Evolutionary conservation across 1,284 basidiomycete genomes (phyloP), one percentile per base, ranked within the genome.

Genomic region (Meripilus lineatus): DNA sequence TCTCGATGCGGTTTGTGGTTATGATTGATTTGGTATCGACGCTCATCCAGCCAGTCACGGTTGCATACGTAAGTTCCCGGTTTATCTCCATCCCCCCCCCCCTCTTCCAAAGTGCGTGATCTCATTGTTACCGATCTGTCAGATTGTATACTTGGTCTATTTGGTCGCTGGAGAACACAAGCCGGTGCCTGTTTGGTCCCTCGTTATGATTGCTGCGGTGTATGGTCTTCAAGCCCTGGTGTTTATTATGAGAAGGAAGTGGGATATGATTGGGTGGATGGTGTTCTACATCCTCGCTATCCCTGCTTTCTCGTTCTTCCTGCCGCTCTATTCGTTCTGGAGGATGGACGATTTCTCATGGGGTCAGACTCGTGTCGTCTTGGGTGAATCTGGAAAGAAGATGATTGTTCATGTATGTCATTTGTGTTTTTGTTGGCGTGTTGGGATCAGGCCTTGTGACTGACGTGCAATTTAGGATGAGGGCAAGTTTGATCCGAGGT

Each of bases 281-380:
- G 59, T 95, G 34, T 93, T 97, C 69, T 97, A 96, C 68, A 89
- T 97, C 61, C 64, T 93, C 17, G 93, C 92, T 41, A 92, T 95
- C 52, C 92, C 92, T 3, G 79, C 80, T 39, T 94, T 93, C 73
- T 93, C 93, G 17, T 86, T 99, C 71, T 78, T 93, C 67, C 77
- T 98, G 32, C 95, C 94, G 1, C 69, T 97, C 17, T 97, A 97
- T 66, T 95, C 95, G 1, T 98, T 98, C 84, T 99, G 94, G 95
- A 83, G 78, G 55, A 98, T 98, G 94, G 95, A 98, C 67, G 93
- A 96, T 68, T 98, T 98, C 79, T 94, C 91, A 3, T 96, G 93
- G 96, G 96, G 96, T 79, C 77, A 79, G 38, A 96, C 93, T 17
- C 89, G 90, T 81, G 65, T 94, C 50, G 94, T 99, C 25, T 71